A percentile compares a stretch with the other conserved stretches of the same genome.
Conservation (phyloP, 768 basidiomycete species). For the Mycena leptocephala region DNA sequence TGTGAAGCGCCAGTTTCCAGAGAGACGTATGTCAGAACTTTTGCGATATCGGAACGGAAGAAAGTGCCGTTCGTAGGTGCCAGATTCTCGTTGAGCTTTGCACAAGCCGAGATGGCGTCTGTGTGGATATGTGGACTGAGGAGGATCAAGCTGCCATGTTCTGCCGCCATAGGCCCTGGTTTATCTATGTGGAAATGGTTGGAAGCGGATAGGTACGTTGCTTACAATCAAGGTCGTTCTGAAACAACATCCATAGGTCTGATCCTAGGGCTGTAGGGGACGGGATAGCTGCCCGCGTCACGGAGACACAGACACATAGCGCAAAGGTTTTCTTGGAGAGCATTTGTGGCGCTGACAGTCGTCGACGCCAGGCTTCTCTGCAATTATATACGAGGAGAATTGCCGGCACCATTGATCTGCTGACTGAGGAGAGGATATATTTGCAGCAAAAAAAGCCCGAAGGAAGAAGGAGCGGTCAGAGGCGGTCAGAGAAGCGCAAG, state of each 20-base stretch:
- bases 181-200: not conserved
- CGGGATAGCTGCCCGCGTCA: not conserved
- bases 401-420: no score
- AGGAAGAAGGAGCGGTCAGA: not conserved
- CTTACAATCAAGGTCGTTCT: constrained; percentile 35
- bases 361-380: not conserved
- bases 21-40: constrained; percentile 12
- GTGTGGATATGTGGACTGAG: constrained; percentile 17
- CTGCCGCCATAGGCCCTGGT: constrained; percentile 26
- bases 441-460: not conserved
- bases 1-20: constrained; percentile 14
- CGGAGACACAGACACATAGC: not conserved
- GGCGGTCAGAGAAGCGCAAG: not conserved
- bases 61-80: constrained; percentile 28
- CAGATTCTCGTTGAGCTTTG: constrained; percentile 29
- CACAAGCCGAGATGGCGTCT: constrained; percentile 22
- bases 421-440: no score
- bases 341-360: constrained; percentile 13
- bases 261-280: constrained; percentile 21
- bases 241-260: constrained; percentile 31
- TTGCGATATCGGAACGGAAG: constrained; percentile 22
- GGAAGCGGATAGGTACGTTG: not conserved
- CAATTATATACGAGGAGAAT: no score
- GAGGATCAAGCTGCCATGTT: constrained; percentile 29
- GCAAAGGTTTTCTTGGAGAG: not conserved